Base-by-base conservation (phyloP, 1,284 basidiomycete species). In the Dichomitus squalens region DNA sequence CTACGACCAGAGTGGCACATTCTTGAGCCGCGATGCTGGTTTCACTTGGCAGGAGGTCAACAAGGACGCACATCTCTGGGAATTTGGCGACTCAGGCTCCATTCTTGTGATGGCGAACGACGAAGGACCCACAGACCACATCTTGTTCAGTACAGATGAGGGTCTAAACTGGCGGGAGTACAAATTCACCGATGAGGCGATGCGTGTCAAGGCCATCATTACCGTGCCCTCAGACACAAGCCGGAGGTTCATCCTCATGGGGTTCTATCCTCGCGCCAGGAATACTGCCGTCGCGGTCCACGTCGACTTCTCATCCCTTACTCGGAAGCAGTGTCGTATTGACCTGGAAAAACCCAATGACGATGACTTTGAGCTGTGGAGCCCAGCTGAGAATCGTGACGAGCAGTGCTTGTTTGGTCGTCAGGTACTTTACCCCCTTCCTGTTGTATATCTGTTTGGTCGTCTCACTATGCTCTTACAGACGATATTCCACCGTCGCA, bases 41-140 rank as follows among this genome's bases (percentile, higher is more conserved):
- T 98, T 98, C 75, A 95, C 93, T 0, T 99, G 96, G 96, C 88
- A 97, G 70, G 96, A 99, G 75, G 91, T 99, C 2, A 94, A 95
- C 78, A 99, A 99, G 72, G 96, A 97, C 66, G 96, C 97, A 0
- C 92, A 98, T 71, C 82, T 97, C 52, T 99, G 95, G 95, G 95
- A 97, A 70, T 98, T 95, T 68, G 96, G 96, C 35, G 97, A 99
- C 75, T 96, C 94, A 1, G 96, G 97, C 7, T 95, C 95, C 0
- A 83, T 99, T 58, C 81, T 99, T 35, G 79, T 99, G 61, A 89
- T 99, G 74, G 95, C 87, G 53, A 97, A 98, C 72, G 97, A 99
- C 73, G 95, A 98, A 72, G 90, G 90, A 57, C 84, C 95, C 0
- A 96, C 93, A 1, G 92, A 98, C 70, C 88, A 91, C 63, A 84